Base-by-base conservation (phyloP, 768 basidiomycete genomes). In the Lactarius vividus region DNA sequence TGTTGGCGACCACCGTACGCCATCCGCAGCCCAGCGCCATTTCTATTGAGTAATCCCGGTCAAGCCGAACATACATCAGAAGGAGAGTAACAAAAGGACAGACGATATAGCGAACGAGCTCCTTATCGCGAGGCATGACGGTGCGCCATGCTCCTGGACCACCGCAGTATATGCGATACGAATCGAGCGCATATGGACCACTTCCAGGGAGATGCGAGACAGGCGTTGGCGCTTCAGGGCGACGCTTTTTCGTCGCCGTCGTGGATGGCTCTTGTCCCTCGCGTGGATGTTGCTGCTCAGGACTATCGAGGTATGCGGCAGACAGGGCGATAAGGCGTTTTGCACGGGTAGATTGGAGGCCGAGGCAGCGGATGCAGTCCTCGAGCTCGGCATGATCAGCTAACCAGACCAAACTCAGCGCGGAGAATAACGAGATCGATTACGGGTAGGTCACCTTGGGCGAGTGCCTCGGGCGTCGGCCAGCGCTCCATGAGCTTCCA, bases 141-240 rank as follows among this genome's bases (percentile, higher is more conserved):
- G 70, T 62, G 71, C 84, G 84, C 91, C 89, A 91, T 62, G 84
- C 85, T 13, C 81, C 79, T 11, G 64, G 71, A 31, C 63, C 70
- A 7, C 42, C 64, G 65, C 84, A 89, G 74, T 89, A 92, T 23
- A 92, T 89, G 46, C 88, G 81, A 70, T 89, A 89, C 5, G 87
- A 90, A 72, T 92, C 90, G 1, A 89, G 79, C 1, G 91, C 91
- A 66, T 92, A 92, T 3, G 79, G 77, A 0, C 91, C 89, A 1
- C 85, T 79, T 0, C 89, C 89, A 0, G 87, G 85, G 31, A 87
- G 80, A 70, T 86, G 82, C 46, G 84, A 83, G 61, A 86, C 85
- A 7, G 76, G 72, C 1, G 81, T 56, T 69, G 71, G 70, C 72
- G 75, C 64, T 68, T 56, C 59, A 6, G 37, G 18, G 13, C 26